Percentiles rank a stretch among this genome's conserved stretches.
Evolutionary conservation across 257 asterid species (phyloP).

Genomic region (Jacaranda copaia): DNA sequence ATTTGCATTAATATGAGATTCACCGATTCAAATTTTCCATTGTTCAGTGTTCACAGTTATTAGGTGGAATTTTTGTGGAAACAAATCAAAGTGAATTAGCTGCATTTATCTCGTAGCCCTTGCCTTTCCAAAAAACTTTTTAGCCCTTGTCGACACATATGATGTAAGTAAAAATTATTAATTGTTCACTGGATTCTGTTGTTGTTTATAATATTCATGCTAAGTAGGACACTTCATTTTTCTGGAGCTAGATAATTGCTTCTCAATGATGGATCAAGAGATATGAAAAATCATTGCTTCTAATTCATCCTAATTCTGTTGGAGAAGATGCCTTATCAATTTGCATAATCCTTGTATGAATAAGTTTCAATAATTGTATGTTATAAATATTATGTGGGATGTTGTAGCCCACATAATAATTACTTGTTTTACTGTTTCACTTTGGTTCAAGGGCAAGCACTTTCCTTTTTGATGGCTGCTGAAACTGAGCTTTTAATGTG

Average conservation of each 20-base stretch:
- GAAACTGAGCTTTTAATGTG: too few relatives aligned
- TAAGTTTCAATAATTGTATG: neutral
- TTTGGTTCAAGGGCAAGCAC: constrained; percentile 3
- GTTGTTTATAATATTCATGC: constrained; percentile 21
- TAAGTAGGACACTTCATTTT: neutral
- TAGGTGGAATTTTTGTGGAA: constrained; percentile 78
- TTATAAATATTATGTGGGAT: too few relatives aligned
- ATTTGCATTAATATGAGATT: constrained; percentile 6
- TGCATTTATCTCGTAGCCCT: constrained; percentile 89
- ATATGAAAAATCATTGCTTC: neutral
- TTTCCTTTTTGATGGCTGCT: too few relatives aligned
- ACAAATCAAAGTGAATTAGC: constrained; percentile 94
- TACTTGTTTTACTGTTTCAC: neutral
- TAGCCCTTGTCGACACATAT: constrained; percentile 96
- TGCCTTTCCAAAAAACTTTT: constrained; percentile 83
- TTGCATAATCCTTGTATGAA: neutral
- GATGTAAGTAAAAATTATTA: constrained; percentile 65
- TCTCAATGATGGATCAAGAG: constrained; percentile 6
- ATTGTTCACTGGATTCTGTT: constrained; percentile 18
- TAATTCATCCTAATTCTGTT: constrained; percentile 3
- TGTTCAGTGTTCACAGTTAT: constrained; percentile 52
- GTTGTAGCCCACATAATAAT: too few relatives aligned
- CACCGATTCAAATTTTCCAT: constrained; percentile 32
- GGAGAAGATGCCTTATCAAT: neutral
- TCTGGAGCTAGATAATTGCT: constrained; percentile 9